Conservation (phyloP, 2,329 filamentous ascomycete genomes). For the Penicillium sp. region DNA sequence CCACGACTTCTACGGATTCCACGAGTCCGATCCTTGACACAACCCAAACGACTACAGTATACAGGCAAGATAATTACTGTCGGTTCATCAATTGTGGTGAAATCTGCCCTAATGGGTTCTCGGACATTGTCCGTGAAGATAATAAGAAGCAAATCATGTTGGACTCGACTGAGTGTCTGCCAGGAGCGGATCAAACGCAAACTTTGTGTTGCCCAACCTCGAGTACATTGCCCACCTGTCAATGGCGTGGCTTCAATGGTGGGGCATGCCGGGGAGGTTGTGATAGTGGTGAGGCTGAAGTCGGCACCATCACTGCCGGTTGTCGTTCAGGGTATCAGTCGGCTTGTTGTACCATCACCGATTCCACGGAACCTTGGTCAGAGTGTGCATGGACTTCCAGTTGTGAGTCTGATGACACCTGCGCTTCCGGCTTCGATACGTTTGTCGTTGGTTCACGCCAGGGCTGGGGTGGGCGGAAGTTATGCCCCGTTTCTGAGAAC, state of each 20-base stretch:
- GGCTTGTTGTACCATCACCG: neutral
- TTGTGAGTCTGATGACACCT: neutral
- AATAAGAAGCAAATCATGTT: neutral
- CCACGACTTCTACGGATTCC: too few relatives aligned
- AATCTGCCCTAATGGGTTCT: neutral
- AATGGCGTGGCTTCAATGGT: neutral
- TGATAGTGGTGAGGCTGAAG: neutral
- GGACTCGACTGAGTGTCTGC: neutral
- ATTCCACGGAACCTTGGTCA: neutral
- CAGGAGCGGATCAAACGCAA: neutral
- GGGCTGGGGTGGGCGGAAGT: neutral
- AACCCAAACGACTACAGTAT: too few relatives aligned
- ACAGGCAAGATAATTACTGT: neutral
- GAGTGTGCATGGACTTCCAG: neutral
- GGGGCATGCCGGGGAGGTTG: neutral
- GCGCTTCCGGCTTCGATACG: neutral
- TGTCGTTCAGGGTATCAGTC: neutral
- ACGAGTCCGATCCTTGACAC: too few relatives aligned
- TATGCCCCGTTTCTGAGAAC: neutral
- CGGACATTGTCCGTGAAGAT: neutral
- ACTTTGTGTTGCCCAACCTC: neutral
- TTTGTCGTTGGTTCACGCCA: neutral
- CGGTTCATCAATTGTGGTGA: neutral
- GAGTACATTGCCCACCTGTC: neutral
- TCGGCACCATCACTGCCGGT: neutral